Base-by-base conservation (phyloP, 768 basidiomycete species). In the Amanita fuliginea region DNA sequence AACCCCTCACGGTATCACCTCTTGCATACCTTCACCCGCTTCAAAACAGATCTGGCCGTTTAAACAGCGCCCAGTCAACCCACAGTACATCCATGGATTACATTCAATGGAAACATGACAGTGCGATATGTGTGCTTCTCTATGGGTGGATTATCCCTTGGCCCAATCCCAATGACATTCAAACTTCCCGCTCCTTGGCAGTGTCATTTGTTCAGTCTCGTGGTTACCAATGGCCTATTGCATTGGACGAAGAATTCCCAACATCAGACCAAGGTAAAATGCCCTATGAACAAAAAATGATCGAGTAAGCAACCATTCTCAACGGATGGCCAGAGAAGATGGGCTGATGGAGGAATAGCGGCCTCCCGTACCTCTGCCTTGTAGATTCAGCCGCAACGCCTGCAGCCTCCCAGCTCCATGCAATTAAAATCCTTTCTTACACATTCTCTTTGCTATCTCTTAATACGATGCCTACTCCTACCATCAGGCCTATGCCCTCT, bases 401-500 rank as follows among this genome's bases (percentile, higher is more conserved):
- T 2, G 81, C 77, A 26, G 64, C 74, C n/a, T 58, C 69, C 36
- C 86, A 88, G 59, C 55, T 65, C 10, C 83, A 84, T 58, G 82
- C 84, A 3, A 66, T 87, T 39, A 71, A 75, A 49, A 73, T 86
- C 13, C 70, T 87, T 4, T 73, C 78, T 32, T 68, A 70, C 55
- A 81, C 81, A 30, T 80, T 74, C 62, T 68, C 69, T 32, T 66
- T 77, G 33, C 62, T 77, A 43, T 62, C 67, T 14, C 60, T 70
- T 56, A 56, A 55, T 52, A 46, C 46, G 56, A 46, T 63, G 52
- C 52, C 59, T 35, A 57, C 56, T 28, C 59, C 54, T 53, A 64
- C 64, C 49, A 60, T 66, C 16, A 54, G 63, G 42, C 60, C 67
- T 47, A 56, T 73, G 21, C 73, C 74, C 41, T 72, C 70, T 24